phyloP scores from a whole-genome alignment of 768 basidiomycete species.

The Auricularia sp. region DNA sequence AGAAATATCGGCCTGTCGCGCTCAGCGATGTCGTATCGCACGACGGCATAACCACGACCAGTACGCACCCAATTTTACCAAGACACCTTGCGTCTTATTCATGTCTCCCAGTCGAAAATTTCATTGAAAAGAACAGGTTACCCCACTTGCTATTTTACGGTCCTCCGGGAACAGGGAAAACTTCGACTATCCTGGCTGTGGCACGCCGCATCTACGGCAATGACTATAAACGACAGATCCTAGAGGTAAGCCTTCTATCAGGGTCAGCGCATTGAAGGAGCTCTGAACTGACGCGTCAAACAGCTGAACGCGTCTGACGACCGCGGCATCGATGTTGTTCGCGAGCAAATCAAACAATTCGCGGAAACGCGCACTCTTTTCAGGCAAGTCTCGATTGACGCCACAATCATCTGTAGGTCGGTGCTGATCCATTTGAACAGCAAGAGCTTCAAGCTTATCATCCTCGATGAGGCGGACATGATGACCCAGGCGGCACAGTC shows the following conservation, averaged over 20 bases:
- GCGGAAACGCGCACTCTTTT: slow-evolving; percentile 85
- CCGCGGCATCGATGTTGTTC: slow-evolving; percentile 95
- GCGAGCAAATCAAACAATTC: slow-evolving; percentile 98
- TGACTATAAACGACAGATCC: slow-evolving; percentile 81
- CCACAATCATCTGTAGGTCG: neutral
- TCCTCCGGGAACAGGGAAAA: slow-evolving; percentile 97
- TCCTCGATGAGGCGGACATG: slow-evolving; percentile 99
- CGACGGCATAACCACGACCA: slow-evolving; percentile 88
- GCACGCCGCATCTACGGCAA: slow-evolving; percentile 88
- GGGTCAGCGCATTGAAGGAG: neutral
- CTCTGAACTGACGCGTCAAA: neutral
- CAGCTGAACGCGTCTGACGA: slow-evolving; percentile 98
- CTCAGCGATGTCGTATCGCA: slow-evolving; percentile 95
- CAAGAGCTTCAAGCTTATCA: slow-evolving; percentile 94
- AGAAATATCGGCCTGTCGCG: slow-evolving; percentile 90
- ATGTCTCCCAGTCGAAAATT: slow-evolving; percentile 68
- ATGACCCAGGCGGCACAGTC: slow-evolving; percentile 98
- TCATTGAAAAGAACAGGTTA: slow-evolving; percentile 88
- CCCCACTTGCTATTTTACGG: slow-evolving; percentile 97
- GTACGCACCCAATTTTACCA: slow-evolving; percentile 36
- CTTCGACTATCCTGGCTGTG: slow-evolving; percentile 92
- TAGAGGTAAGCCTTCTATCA: slow-evolving; percentile 52
- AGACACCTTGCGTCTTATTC: neutral
- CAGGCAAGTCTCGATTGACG: slow-evolving; percentile 18
- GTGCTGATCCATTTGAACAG: slow-evolving; percentile 33